Conservation (phyloP, 345 rosid species). For the Gossypium turneri region DNA sequence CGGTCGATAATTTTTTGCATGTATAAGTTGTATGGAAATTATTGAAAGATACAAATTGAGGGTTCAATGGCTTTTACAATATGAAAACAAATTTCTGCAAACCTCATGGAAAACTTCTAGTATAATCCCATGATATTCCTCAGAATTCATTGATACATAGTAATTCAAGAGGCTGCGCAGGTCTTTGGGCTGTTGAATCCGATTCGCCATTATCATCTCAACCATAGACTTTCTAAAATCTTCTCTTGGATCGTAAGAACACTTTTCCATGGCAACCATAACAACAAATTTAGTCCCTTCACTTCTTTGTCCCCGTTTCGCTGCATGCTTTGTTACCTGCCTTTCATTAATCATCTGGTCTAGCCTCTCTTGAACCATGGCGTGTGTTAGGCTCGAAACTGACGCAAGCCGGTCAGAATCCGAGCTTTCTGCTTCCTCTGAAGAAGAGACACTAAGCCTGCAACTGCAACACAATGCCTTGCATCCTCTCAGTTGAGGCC, state of each 20-base stretch:
- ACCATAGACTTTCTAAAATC: conserved; percentile 82
- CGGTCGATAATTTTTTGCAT: no score
- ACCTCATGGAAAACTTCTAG: conserved; percentile 80
- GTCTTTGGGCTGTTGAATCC: conserved; percentile 54
- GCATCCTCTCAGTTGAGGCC: conserved; percentile 48
- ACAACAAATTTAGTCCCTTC: conserved; percentile 53
- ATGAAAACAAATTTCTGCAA: conserved; percentile 56
- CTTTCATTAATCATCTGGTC: conserved; percentile 12
- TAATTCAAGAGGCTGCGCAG: conserved; percentile 76
- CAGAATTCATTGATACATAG: conserved; percentile 71
- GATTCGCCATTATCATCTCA: conserved; percentile 50
- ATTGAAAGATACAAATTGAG: no score
- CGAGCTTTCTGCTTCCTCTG: conserved; percentile 46
- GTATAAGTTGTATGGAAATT: no score
- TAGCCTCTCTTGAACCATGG: conserved; percentile 35
- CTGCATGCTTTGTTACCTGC: not conserved
- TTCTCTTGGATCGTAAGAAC: conserved; percentile 66
- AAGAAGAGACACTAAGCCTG: conserved; percentile 69
- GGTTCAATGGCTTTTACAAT: conserved; percentile 42
- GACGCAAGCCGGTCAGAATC: conserved; percentile 41
- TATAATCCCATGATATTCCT: conserved; percentile 53
- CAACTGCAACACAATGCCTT: conserved; percentile 64
- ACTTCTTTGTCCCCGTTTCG: not conserved
- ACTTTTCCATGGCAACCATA: conserved; percentile 84
- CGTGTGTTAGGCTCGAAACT: conserved; percentile 74